Evolutionary conservation across 1,284 basidiomycete genomes (phyloP), one percentile per base, ranked within the genome.

Genomic region (Rhodotorula sp.): DNA sequence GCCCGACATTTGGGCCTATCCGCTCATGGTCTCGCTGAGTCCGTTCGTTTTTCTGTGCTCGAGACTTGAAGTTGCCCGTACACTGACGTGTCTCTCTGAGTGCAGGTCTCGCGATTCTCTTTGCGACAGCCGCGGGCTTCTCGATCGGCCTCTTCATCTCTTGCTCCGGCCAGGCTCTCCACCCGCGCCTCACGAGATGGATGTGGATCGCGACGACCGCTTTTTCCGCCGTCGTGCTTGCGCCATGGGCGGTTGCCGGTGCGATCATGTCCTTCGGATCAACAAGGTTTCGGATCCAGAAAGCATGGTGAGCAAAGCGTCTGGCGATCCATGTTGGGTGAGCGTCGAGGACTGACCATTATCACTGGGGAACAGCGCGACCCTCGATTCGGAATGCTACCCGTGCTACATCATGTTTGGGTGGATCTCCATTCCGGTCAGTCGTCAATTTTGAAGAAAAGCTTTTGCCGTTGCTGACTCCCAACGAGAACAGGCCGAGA

Each of bases 381-480:
- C 47, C 12, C 58, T 71, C 31, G 66, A 65, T 16, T 57, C 56
- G 12, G 26, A 64, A 10, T 71, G 69, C 60, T 64, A 34, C 34
- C 6, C 31, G 2, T 54, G 48, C 7, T 71, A 67, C 28, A 18
- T 14, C 1, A 28, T 18, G 6, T 49, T 67, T 2, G 34, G 58
- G 43, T 62, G 62, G 66, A 10, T 34, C 26, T 64, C 66, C 6
- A 71, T 71, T 52, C 19, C 34, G 0, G 69, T 71, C 4, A 23
- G 66, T 28, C 19, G 14, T 45, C 3, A 23, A n/a, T 56, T 6
- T 3, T 21, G 12, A 14, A 3, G 14, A 15, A 2, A 12, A 31
- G 21, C 18, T 4, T 6, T 23, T 10, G 15, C 28, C 3, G 4
- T 3, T 7, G 2, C 50, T 49, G 21, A 48, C 23, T 23, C 23